These are phyloP conservation scores for Globisporangium abappressorium DNA, from an alignment of 352 stramenopile species.

Conservation along the genomic window DNA sequence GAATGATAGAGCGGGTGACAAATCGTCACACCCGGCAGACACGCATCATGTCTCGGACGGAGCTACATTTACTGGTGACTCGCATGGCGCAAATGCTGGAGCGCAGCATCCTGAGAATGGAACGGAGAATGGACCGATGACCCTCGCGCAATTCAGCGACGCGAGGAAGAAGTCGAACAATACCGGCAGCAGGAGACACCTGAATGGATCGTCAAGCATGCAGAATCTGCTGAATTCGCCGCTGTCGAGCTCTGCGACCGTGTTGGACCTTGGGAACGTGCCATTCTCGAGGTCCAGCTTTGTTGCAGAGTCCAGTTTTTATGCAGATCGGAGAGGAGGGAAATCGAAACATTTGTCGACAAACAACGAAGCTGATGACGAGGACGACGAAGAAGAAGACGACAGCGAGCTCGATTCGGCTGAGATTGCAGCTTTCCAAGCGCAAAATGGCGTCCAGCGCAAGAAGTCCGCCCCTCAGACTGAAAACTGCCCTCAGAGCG, in stretches of 20 bases:
- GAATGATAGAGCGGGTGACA: background rate
- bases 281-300: conserved; percentile 17
- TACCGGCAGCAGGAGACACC: conserved; percentile 8
- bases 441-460: background rate
- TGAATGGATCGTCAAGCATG: conserved; percentile 19
- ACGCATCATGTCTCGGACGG: background rate
- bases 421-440: background rate
- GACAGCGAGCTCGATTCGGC: conserved; percentile 1
- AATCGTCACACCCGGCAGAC: background rate
- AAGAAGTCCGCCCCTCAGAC: background rate
- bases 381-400: conserved; percentile 14
- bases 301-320: conserved; percentile 14
- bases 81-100: background rate
- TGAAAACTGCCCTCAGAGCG: background rate
- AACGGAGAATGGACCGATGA: conserved; percentile 26
- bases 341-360: background rate
- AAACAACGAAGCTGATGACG: conserved; percentile 15
- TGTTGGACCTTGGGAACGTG: conserved; percentile 5
- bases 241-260: conserved; percentile 10
- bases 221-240: background rate
- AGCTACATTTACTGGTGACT: background rate
- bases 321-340: background rate
- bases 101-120: background rate
- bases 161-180: conserved; percentile 23
- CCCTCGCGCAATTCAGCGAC: conserved; percentile 36